phyloP scores from a whole-genome alignment of 2,329 filamentous ascomycete species.

The Xylaria polymorpha region DNA sequence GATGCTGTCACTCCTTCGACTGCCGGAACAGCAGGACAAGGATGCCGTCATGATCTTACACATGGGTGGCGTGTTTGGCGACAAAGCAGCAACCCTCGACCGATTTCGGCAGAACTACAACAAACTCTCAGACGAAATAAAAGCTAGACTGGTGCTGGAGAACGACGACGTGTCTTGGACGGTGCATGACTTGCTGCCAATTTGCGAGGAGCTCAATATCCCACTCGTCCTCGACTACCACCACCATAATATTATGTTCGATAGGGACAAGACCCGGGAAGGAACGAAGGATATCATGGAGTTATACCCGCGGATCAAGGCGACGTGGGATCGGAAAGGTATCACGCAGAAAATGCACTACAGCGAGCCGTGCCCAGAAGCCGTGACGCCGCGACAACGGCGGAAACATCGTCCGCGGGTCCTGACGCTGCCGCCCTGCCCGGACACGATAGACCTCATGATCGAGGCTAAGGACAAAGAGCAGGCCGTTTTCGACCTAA shows the following conservation, averaged over 20 bases:
- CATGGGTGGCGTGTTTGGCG: slow-evolving; percentile 90
- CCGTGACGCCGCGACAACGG: slow-evolving; percentile 80
- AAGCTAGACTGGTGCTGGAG: slow-evolving; percentile 85
- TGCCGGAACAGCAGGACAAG: slow-evolving; percentile 81
- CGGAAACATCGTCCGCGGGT: slow-evolving; percentile 89
- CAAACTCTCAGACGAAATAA: slow-evolving; percentile 74
- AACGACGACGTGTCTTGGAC: slow-evolving; percentile 95
- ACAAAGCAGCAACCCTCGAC: slow-evolving; percentile 81
- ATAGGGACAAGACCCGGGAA: slow-evolving; percentile 77
- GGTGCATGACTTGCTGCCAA: slow-evolving; percentile 89
- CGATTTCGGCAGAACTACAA: slow-evolving; percentile 82
- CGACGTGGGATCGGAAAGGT: slow-evolving; percentile 84
- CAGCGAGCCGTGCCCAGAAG: slow-evolving; percentile 81
- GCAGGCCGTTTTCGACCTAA: slow-evolving; percentile 93
- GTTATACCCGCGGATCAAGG: slow-evolving; percentile 79
- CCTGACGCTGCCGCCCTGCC: slow-evolving; percentile 82
- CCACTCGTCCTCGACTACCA: slow-evolving; percentile 93
- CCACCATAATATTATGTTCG: slow-evolving; percentile 95
- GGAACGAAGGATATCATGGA: slow-evolving; percentile 83
- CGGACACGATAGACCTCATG: slow-evolving; percentile 92
- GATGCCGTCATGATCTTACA: slow-evolving; percentile 96
- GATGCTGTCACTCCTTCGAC: slow-evolving; percentile 78
- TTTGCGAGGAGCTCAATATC: slow-evolving; percentile 95
- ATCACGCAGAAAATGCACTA: slow-evolving; percentile 99
- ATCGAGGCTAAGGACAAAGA: slow-evolving; percentile 99